Conservation (phyloP, 495 filamentous ascomycete species). For the Tuber aestivum region DNA sequence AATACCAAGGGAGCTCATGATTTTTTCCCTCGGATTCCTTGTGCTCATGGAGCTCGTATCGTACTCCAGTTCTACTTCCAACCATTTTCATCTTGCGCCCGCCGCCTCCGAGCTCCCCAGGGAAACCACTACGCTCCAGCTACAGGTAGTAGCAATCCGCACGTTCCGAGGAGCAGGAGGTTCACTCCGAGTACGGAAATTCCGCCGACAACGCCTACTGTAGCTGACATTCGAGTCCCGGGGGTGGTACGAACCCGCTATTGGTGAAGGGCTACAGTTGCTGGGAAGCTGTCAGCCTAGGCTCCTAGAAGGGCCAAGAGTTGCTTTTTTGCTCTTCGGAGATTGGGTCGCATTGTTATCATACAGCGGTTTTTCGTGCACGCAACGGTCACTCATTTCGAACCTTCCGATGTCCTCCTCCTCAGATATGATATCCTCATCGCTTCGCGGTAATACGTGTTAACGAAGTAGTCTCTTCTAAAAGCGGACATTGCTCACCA, state of each 20-base stretch:
- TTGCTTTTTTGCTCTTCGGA: background rate
- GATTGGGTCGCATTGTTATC: background rate
- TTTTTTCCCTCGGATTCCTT: background rate
- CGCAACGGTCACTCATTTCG: background rate
- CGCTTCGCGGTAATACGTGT: background rate
- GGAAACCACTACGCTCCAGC: background rate
- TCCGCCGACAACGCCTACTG: background rate
- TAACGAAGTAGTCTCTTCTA: background rate
- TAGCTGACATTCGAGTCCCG: background rate
- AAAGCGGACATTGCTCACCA: background rate
- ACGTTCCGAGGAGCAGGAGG: background rate
- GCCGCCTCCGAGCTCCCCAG: background rate
- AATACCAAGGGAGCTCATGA: background rate
- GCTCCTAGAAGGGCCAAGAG: background rate
- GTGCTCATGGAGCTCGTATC: background rate
- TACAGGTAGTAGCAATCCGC: background rate
- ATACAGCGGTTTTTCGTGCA: background rate
- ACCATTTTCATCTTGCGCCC: background rate
- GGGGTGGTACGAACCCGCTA: background rate
- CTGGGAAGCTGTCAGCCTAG: background rate
- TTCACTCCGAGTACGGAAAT: background rate
- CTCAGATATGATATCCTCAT: constrained; percentile 1
- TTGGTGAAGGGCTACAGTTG: background rate
- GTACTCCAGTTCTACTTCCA: background rate
- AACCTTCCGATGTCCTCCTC: background rate